These are phyloP conservation scores for Melaleuca alternifolia DNA, from an alignment of 345 rosid species.

Conservation along the genomic window DNA sequence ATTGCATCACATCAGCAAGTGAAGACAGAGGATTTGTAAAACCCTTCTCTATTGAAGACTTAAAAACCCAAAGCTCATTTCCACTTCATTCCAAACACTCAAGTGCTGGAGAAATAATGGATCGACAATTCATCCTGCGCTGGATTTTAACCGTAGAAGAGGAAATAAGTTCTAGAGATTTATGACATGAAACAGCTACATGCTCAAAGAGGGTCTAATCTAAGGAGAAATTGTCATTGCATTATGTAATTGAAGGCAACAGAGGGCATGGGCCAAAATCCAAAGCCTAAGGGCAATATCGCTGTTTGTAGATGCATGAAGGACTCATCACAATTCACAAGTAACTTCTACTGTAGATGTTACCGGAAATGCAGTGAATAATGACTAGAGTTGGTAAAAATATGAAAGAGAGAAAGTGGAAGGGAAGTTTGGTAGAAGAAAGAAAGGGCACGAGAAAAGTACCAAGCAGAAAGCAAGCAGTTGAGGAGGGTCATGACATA, in stretches of 20 bases:
- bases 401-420: background rate
- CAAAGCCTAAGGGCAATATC: too few species aligned
- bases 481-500: slow-evolving; percentile 93
- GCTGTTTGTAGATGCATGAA: background rate
- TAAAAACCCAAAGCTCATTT: background rate
- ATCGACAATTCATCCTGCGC: background rate
- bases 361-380: background rate
- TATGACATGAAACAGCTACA: background rate
- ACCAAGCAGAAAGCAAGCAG: slow-evolving; percentile 98
- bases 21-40: background rate
- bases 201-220: background rate
- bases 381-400: background rate
- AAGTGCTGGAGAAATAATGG: background rate
- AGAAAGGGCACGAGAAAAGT: background rate
- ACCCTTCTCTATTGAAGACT: background rate
- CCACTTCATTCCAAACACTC: background rate
- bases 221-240: background rate
- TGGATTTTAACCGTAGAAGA: background rate
- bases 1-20: background rate
- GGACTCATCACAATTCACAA: background rate
- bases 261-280: background rate
- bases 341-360: background rate
- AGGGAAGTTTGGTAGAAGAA: background rate
- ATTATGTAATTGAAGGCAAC: background rate
- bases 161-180: background rate